Base-by-base conservation (phyloP, 2,329 filamentous ascomycete genomes). In the Ascochyta fabae region DNA sequence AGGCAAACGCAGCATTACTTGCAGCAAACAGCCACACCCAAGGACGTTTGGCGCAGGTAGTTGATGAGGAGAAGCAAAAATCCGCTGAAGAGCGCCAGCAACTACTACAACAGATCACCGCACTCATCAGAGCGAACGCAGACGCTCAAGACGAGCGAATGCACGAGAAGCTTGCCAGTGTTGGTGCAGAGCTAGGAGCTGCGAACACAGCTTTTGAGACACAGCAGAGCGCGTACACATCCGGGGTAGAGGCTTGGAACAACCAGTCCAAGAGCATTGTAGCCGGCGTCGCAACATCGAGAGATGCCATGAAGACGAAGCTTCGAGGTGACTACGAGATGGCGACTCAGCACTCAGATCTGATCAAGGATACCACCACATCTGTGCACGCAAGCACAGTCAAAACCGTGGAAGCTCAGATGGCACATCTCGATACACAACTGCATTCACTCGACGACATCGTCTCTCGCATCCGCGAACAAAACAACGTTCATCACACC, bases 361-460 rank as follows among this genome's bases (percentile, higher is more conserved):
- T 89, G 6, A 94, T 99, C 65, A 91, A 94, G 65, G 83, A 85
- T 7, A 90, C 90, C 0, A 93, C 94, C 0, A 89, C 90, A 65
- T 91, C 91, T 2, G 92, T 98, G 1, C 93, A 99, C 64, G 89
- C 90, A 31, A 90, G 96, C 76, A 97, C 94, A 0, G 86, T 96
- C 27, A 88, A 88, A 6, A 94, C 96, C 54, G 93, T 98, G 12
- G 90, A 94, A 68, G 88, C 90, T 53, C 95, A 99, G 77, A 90
- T 96, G 78, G 84, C 85, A 52, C 91, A 96, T 64, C 89, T 99
- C 70, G 88, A 90, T 58, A 84, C 83, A n/a, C 92, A 98, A 75
- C 93, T 99, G 85, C 86, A 88, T 53, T 90, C 91, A 1, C 83
- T 99, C 7, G 94, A 98, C 68, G 91, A 94, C 62, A 96, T 97